Conservation (phyloP, 345 rosid species). For the Moricandia arvensis region DNA sequence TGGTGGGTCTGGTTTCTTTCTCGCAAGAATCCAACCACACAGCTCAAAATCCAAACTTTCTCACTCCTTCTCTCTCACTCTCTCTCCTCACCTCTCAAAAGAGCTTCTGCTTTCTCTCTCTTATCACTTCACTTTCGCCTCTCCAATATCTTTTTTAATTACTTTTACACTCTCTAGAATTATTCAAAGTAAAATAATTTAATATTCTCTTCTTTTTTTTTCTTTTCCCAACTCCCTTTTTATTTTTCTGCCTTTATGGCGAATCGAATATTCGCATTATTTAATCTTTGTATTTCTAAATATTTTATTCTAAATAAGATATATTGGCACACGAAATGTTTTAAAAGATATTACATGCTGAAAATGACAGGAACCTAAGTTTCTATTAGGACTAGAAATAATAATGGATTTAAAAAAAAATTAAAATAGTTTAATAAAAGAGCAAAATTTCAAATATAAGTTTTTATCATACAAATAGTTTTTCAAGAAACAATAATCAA, state of each 20-base stretch:
- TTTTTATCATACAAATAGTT: too few species aligned
- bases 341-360: too few species aligned
- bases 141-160: not conserved
- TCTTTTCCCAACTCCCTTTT: not conserved
- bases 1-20: constrained; percentile 35
- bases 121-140: not conserved
- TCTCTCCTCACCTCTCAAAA: not conserved
- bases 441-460: too few species aligned
- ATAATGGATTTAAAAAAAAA: too few species aligned
- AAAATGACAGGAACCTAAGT: too few species aligned
- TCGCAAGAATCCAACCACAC: constrained; percentile 38
- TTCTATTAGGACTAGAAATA: too few species aligned
- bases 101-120: not conserved
- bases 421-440: not conserved
- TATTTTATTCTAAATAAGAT: not conserved
- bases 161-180: not conserved
- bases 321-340: not conserved
- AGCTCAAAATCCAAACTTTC: constrained; percentile 36
- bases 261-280: not conserved
- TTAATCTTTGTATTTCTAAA: not conserved
- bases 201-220: not conserved
- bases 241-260: not conserved
- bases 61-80: not conserved
- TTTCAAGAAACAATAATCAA: too few species aligned
- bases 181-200: not conserved